Percentiles rank a stretch among this genome's conserved stretches.
Evolutionary conservation across 176 grass and related monocot species (phyloP).

Genomic region (Triticum timopheevii): DNA sequence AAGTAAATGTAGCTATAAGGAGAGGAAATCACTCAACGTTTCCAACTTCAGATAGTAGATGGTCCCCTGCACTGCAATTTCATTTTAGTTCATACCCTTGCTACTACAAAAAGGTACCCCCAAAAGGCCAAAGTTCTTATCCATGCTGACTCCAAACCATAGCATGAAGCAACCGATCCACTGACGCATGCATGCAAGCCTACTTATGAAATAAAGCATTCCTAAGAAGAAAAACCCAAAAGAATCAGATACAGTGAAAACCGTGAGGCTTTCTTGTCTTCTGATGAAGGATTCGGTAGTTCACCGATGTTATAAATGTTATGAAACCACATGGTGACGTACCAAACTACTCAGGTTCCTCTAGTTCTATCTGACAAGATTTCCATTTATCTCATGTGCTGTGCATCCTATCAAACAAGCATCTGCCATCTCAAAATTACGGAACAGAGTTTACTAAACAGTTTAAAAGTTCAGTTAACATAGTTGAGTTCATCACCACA

Average conservation of each 20-base stretch:
- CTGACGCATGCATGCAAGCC: neutral
- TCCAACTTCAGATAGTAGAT: neutral
- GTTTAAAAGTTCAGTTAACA: neutral
- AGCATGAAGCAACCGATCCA: neutral
- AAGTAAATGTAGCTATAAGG: conserved; percentile 14
- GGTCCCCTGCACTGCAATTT: neutral
- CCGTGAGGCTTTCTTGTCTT: neutral
- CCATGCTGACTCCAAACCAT: neutral
- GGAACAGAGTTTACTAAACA: neutral
- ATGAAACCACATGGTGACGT: neutral
- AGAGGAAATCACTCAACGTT: neutral
- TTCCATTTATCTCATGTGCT: neutral
- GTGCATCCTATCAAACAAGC: neutral
- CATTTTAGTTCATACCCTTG: neutral
- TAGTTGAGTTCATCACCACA: neutral
- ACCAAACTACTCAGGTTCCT: neutral
- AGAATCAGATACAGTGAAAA: neutral
- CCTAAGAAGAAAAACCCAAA: neutral
- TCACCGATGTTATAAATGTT: neutral
- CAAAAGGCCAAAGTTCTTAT: neutral
- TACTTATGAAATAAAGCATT: neutral
- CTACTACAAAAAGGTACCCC: neutral
- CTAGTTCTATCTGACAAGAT: too few species aligned
- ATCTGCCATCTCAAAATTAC: neutral
- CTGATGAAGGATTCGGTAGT: neutral